These are phyloP conservation scores for Neofusicoccum cordaticola DNA, from an alignment of 2,329 filamentous ascomycete genomes.

Conservation along the genomic window DNA sequence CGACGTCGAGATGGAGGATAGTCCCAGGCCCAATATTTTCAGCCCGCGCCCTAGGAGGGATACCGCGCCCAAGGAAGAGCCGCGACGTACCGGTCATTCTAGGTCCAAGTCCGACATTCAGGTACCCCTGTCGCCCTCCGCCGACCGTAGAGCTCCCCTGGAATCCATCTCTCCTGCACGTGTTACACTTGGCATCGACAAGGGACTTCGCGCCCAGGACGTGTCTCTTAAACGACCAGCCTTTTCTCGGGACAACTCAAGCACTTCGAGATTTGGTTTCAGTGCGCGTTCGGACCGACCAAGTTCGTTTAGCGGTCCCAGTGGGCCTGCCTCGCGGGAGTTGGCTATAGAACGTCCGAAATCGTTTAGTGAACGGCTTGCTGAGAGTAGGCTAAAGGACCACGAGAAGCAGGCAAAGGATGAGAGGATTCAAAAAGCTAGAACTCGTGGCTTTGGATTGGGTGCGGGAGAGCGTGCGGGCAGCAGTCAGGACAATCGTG, in stretches of 20 bases:
- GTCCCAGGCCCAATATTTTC: conserved; percentile 28
- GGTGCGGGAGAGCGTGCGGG: conserved; percentile 10
- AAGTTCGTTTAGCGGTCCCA: conserved; percentile 1
- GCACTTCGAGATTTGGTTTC: background rate
- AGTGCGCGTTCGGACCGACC: conserved; percentile 6
- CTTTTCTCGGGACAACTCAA: conserved; percentile 14
- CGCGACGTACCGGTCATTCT: background rate
- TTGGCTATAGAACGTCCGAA: conserved; percentile 35
- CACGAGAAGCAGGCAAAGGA: conserved; percentile 45
- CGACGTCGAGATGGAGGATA: conserved; percentile 23
- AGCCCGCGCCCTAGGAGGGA: conserved; percentile 28
- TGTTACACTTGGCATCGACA: conserved; percentile 82
- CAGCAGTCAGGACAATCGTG: conserved; percentile 19
- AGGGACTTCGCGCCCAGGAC: conserved; percentile 75
- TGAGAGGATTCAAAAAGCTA: conserved; percentile 40
- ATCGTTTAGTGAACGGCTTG: conserved; percentile 82
- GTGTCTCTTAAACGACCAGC: conserved; percentile 78
- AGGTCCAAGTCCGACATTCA: conserved; percentile 50
- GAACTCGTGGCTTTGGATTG: conserved; percentile 41
- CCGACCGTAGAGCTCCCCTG: conserved; percentile 44
- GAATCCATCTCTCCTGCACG: conserved; percentile 73
- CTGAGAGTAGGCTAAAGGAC: conserved; percentile 56
- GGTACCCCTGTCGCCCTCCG: conserved; percentile 72
- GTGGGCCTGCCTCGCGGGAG: background rate
- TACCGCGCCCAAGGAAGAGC: conserved; percentile 22